Conservation (phyloP, 169 alveolate species). For the Plasmodium reichenowi region DNA sequence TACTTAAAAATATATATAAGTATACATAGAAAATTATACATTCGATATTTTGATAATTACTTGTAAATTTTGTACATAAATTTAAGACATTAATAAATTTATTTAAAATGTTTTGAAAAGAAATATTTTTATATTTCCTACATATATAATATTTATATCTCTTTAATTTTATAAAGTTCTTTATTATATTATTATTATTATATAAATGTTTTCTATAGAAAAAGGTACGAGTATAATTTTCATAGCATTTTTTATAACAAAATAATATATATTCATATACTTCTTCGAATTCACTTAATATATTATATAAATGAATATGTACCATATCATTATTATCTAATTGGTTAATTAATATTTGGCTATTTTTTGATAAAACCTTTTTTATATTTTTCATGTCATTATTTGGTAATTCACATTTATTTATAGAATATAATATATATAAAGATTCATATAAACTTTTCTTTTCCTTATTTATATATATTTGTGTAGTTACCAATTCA, state of each 20-base stretch:
- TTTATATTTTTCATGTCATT: not conserved
- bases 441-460: conserved; percentile 67
- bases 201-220: not conserved
- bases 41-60: conserved; percentile 26
- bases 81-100: conserved; percentile 45
- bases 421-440: conserved; percentile 40
- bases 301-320: conserved; percentile 33
- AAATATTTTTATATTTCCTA: conserved; percentile 49
- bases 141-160: conserved; percentile 9
- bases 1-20: conserved; percentile 63
- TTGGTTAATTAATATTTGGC: not conserved
- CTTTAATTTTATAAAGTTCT: conserved; percentile 32
- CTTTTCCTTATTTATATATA: conserved; percentile 58
- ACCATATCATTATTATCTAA: not conserved
- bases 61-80: conserved; percentile 10
- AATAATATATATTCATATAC: conserved; percentile 58
- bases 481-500: conserved; percentile 36
- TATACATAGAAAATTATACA: conserved; percentile 57
- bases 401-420: conserved; percentile 6
- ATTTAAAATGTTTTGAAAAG: conserved; percentile 48
- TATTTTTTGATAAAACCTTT: not conserved
- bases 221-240: conserved; percentile 55
- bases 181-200: conserved; percentile 45
- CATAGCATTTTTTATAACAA: conserved; percentile 27
- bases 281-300: conserved; percentile 40